Conservation (phyloP, 805 yeast species). For the Teunomyces barrocoloradensis region DNA sequence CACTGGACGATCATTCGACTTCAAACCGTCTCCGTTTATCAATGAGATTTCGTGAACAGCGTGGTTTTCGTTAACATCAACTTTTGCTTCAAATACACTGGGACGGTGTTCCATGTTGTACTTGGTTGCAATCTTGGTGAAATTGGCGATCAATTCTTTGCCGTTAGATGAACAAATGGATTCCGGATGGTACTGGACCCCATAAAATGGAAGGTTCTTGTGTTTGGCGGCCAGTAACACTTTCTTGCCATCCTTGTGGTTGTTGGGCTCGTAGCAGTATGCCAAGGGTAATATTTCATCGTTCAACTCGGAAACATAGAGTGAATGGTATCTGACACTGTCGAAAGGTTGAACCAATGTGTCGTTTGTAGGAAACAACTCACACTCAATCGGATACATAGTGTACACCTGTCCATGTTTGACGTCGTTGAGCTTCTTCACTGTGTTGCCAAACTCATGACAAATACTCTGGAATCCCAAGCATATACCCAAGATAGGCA, state of each 20-base stretch:
- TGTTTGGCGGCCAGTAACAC: slow-evolving; percentile 83
- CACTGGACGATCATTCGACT: background rate
- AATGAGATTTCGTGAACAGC: slow-evolving; percentile 23
- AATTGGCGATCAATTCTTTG: slow-evolving; percentile 54
- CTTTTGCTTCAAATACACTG: background rate
- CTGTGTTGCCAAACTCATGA: slow-evolving; percentile 53
- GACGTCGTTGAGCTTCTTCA: slow-evolving; percentile 53
- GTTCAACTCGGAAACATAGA: slow-evolving; percentile 47
- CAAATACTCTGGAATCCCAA: slow-evolving; percentile 89
- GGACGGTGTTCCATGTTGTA: slow-evolving; percentile 27
- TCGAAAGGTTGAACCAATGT: slow-evolving; percentile 39
- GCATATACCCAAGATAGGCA: slow-evolving; percentile 88
- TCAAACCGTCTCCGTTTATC: slow-evolving; percentile 11
- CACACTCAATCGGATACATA: slow-evolving; percentile 38
- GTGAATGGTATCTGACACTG: slow-evolving; percentile 87
- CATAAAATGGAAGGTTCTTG: slow-evolving; percentile 64
- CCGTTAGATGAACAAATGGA: slow-evolving; percentile 83
- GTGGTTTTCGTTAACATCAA: slow-evolving; percentile 9
- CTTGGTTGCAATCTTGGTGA: slow-evolving; percentile 48
- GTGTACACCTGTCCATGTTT: slow-evolving; percentile 83
- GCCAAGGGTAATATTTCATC: slow-evolving; percentile 58
- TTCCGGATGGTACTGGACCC: slow-evolving; percentile 97
- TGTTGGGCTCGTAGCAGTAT: slow-evolving; percentile 43
- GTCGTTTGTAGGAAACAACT: slow-evolving; percentile 15
- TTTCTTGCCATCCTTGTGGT: slow-evolving; percentile 18